These are phyloP conservation scores for Lachnellula arida DNA, from an alignment of 2,329 filamentous ascomycete species.

Conservation along the genomic window DNA sequence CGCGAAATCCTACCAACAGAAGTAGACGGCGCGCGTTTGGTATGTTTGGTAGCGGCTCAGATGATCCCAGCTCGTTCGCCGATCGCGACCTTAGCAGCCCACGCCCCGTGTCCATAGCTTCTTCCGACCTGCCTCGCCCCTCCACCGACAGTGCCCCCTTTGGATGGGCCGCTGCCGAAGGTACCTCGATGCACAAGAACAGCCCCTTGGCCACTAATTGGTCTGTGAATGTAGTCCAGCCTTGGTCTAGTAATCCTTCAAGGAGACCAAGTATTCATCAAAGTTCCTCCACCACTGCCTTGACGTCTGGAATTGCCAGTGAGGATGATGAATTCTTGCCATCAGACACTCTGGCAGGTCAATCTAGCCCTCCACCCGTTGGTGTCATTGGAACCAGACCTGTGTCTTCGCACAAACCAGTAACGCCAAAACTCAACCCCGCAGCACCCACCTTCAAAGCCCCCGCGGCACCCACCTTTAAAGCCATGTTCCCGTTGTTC, in stretches of 20 bases:
- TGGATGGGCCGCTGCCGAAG: slow-evolving; percentile 53
- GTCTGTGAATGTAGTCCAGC: slow-evolving; percentile 40
- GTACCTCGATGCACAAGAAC: slow-evolving; percentile 45
- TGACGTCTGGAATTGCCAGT: slow-evolving; percentile 57
- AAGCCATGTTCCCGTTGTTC: slow-evolving; percentile 56
- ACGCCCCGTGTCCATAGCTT: slow-evolving; percentile 64
- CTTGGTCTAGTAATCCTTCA: slow-evolving; percentile 74
- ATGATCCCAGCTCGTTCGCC: slow-evolving; percentile 38
- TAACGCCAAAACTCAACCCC: slow-evolving; percentile 70
- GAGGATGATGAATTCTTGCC: slow-evolving; percentile 62
- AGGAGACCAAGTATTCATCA: slow-evolving; percentile 75
- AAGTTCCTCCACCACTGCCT: slow-evolving; percentile 58
- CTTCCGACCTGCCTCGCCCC: slow-evolving; percentile 67
- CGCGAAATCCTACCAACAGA: slow-evolving; percentile 22
- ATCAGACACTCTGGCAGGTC: slow-evolving; percentile 48
- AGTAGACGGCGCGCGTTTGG: slow-evolving; percentile 26
- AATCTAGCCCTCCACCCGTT: slow-evolving; percentile 52
- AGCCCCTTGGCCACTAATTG: slow-evolving; percentile 50
- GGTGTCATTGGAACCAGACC: slow-evolving; percentile 79
- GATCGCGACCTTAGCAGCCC: slow-evolving; percentile 56
- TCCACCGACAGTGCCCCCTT: slow-evolving; percentile 76
- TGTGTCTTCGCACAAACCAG: slow-evolving; percentile 40
- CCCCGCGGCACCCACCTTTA: slow-evolving; percentile 84
- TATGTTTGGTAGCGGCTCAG: slow-evolving; percentile 51
- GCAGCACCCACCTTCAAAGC: slow-evolving; percentile 79